Percentiles rank a stretch among this genome's conserved stretches.
phyloP scores from a whole-genome alignment of 768 basidiomycete genomes.

The Tremella yokohamensis region DNA sequence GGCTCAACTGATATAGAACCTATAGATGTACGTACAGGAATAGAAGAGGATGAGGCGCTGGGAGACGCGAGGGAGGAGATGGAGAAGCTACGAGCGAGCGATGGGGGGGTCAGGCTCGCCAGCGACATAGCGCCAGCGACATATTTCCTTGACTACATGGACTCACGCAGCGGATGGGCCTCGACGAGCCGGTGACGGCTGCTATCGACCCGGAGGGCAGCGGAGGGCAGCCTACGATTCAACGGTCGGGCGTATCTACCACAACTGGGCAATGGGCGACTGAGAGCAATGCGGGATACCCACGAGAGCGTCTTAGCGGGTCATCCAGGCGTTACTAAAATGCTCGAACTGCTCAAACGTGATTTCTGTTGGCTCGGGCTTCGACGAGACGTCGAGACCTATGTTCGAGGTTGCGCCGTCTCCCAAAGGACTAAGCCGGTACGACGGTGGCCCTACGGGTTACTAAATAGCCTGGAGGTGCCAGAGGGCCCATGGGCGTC shows the following conservation, averaged over 20 bases:
- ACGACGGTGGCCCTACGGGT: conserved; percentile 52
- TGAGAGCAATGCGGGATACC: conserved; percentile 33
- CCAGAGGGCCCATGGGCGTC: conserved; percentile 43
- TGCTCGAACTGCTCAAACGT: conserved; percentile 43
- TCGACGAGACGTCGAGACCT: conserved; percentile 34
- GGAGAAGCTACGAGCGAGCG: background rate
- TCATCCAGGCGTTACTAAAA: conserved; percentile 53
- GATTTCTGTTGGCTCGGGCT: conserved; percentile 52
- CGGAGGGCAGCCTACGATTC: background rate
- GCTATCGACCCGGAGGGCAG: too few relatives aligned
- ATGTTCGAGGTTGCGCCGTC: conserved; percentile 47
- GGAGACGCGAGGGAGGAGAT: too few relatives aligned
- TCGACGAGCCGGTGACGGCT: too few relatives aligned
- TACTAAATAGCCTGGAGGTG: conserved; percentile 36
- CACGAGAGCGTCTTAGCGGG: conserved; percentile 54
- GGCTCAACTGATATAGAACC: background rate
- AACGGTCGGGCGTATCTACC: background rate
- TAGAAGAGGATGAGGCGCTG: too few relatives aligned
- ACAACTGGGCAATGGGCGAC: background rate
- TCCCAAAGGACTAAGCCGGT: conserved; percentile 49
- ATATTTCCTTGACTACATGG: too few relatives aligned
- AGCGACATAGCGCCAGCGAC: too few relatives aligned
- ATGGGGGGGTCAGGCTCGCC: too few relatives aligned
- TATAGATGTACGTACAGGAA: background rate
- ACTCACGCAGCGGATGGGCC: too few relatives aligned